Percentiles rank a stretch among this genome's conserved stretches.
These are phyloP conservation scores for Colletotrichum brevisporum DNA, from an alignment of 2,329 filamentous ascomycete genomes.

Conservation along the genomic window DNA sequence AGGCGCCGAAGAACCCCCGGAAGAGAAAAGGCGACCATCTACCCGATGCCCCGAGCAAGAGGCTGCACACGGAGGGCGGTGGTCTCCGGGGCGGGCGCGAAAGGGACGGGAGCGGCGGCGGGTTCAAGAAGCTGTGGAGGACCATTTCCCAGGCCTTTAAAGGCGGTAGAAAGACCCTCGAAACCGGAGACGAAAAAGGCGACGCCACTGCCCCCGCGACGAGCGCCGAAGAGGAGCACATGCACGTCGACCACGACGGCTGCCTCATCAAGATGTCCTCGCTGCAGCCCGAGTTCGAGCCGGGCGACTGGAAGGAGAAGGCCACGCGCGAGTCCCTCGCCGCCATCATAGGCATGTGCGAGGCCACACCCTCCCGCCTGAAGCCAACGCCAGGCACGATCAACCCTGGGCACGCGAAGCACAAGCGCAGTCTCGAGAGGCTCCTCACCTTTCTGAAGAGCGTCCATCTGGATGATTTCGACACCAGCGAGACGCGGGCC, in stretches of 20 bases:
- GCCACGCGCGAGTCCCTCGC: not conserved
- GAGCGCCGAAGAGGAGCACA: not conserved
- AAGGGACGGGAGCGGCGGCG: not conserved
- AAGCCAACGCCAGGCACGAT: not conserved
- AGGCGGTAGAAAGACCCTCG: no score
- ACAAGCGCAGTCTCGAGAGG: no score
- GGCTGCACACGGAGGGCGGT: not conserved
- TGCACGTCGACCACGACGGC: not conserved
- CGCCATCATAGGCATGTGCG: not conserved
- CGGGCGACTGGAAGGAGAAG: not conserved
- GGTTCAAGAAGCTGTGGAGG: slow-evolving; percentile 10
- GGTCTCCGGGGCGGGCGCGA: slow-evolving; percentile 18
- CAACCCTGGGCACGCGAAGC: not conserved
- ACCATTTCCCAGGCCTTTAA: not conserved
- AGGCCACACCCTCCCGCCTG: slow-evolving; percentile 2
- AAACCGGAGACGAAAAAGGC: not conserved
- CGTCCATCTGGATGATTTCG: slow-evolving; percentile 1
- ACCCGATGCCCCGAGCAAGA: slow-evolving; percentile 1
- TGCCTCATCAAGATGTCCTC: slow-evolving; percentile 6
- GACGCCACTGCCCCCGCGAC: not conserved
- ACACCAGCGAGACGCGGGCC: slow-evolving; percentile 1
- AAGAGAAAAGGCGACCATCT: slow-evolving; percentile 23
- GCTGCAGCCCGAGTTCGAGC: not conserved
- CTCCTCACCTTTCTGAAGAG: not conserved
- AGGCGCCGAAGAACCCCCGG: not conserved